Conservation (phyloP, 176 grass and related monocot species). For the Areca catechu region DNA sequence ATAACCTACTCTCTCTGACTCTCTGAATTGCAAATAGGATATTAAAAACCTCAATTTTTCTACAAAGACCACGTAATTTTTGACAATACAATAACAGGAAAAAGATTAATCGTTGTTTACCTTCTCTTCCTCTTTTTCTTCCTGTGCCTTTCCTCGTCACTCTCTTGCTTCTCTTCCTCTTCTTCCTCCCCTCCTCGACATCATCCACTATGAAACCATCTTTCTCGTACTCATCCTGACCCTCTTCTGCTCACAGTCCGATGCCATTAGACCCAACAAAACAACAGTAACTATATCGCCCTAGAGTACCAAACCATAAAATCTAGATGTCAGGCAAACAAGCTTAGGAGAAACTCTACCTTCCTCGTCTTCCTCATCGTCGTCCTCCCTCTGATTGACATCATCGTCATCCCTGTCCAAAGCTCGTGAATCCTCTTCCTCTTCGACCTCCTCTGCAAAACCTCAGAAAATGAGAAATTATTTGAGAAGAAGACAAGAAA, state of each 20-base stretch:
- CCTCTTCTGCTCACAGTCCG: slow-evolving; percentile 46
- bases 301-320: neutral
- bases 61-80: too few species aligned
- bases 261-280: neutral
- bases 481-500: slow-evolving; percentile 16
- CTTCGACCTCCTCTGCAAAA: slow-evolving; percentile 48
- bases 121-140: slow-evolving; percentile 69
- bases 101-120: slow-evolving; percentile 12
- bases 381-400: slow-evolving; percentile 41
- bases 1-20: slow-evolving; percentile 60
- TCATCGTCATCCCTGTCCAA: slow-evolving; percentile 29
- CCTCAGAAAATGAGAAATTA: slow-evolving; percentile 5
- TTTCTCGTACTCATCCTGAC: slow-evolving; percentile 85
- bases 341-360: neutral
- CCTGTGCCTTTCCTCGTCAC: slow-evolving; percentile 69
- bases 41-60: too few species aligned
- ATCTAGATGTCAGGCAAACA: neutral
- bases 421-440: slow-evolving; percentile 36
- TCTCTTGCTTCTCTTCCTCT: slow-evolving; percentile 45
- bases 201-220: slow-evolving; percentile 99
- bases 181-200: slow-evolving; percentile 57
- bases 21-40: slow-evolving; percentile 29
- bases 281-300: neutral
- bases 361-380: slow-evolving; percentile 63
- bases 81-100: neutral